These are phyloP conservation scores for Vigna unguiculata DNA, from an alignment of 306 rosid species.

Conservation along the genomic window DNA sequence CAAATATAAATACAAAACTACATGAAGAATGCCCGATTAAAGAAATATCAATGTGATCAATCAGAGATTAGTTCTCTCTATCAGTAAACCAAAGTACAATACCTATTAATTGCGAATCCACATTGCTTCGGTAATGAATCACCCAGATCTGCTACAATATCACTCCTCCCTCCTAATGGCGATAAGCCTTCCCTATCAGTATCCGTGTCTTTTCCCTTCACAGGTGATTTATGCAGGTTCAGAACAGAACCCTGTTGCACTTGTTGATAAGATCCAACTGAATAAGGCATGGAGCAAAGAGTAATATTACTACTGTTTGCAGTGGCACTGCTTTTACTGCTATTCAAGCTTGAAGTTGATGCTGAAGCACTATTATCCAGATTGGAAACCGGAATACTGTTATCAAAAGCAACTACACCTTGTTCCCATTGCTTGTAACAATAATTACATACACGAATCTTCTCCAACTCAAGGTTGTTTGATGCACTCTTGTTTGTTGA, in stretches of 20 bases:
- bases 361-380: constrained; percentile 60
- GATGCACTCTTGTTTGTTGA: too few species aligned
- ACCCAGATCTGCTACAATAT: constrained; percentile 53
- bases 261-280: constrained; percentile 62
- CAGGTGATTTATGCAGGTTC: constrained; percentile 58
- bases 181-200: constrained; percentile 53
- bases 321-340: constrained; percentile 73
- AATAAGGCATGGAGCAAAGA: constrained; percentile 63
- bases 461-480: constrained; percentile 57
- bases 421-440: constrained; percentile 88
- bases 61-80: constrained; percentile 6
- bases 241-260: constrained; percentile 56
- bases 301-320: constrained; percentile 71
- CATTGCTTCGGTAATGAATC: constrained; percentile 53
- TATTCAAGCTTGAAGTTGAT: constrained; percentile 67
- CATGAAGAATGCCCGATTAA: constrained; percentile 25
- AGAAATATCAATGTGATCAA: constrained; percentile 37
- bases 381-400: constrained; percentile 55
- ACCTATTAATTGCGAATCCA: constrained; percentile 63
- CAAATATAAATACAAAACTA: constrained; percentile 30
- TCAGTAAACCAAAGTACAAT: constrained; percentile 26
- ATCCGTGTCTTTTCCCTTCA: constrained; percentile 53
- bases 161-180: constrained; percentile 54
- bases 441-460: constrained; percentile 86
- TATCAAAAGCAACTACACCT: constrained; percentile 55